A percentile compares a stretch with the other conserved stretches of the same genome.
Evolutionary conservation across 2,329 filamentous ascomycete genomes (phyloP).

Genomic region (Aureobasidium mangrovei): DNA sequence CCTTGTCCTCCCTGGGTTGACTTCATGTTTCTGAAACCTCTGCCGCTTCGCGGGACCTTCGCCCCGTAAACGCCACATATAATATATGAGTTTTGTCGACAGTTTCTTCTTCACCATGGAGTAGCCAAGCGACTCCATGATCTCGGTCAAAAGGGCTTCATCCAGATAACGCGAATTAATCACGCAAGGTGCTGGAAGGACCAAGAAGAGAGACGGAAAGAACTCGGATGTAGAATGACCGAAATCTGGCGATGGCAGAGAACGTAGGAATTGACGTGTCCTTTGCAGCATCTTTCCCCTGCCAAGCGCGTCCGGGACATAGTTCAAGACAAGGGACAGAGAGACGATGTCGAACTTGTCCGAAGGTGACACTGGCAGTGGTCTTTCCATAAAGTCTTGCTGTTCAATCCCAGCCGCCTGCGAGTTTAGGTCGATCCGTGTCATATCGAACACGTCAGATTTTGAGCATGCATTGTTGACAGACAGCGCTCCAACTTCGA

Average conservation of each 20-base stretch:
- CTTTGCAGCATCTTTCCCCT: conserved; percentile 80
- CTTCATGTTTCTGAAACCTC: conserved; percentile 61
- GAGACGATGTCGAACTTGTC: conserved; percentile 84
- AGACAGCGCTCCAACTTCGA: conserved; percentile 85
- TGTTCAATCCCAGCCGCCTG: conserved; percentile 72
- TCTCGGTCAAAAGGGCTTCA: conserved; percentile 55
- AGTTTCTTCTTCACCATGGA: conserved; percentile 55
- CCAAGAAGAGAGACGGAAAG: conserved; percentile 73
- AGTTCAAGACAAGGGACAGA: conserved; percentile 87
- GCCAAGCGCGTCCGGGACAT: conserved; percentile 65
- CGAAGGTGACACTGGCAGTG: conserved; percentile 52
- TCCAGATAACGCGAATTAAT: conserved; percentile 86
- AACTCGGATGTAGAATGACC: conserved; percentile 22
- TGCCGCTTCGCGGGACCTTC: conserved; percentile 20
- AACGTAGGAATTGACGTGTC: conserved; percentile 59
- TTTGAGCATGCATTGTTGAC: conserved; percentile 75
- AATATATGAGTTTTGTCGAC: conserved; percentile 79
- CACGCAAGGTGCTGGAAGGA: conserved; percentile 80
- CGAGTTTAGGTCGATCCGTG: conserved; percentile 83
- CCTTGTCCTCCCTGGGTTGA: conserved; percentile 63
- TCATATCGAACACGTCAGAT: conserved; percentile 60
- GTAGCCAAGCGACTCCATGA: conserved; percentile 76
- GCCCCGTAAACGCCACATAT: conserved; percentile 60
- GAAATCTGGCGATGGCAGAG: conserved; percentile 12
- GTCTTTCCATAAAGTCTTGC: conserved; percentile 90